Conservation (phyloP, 2,329 filamentous ascomycete species). For the Colletotrichum tanaceti region DNA sequence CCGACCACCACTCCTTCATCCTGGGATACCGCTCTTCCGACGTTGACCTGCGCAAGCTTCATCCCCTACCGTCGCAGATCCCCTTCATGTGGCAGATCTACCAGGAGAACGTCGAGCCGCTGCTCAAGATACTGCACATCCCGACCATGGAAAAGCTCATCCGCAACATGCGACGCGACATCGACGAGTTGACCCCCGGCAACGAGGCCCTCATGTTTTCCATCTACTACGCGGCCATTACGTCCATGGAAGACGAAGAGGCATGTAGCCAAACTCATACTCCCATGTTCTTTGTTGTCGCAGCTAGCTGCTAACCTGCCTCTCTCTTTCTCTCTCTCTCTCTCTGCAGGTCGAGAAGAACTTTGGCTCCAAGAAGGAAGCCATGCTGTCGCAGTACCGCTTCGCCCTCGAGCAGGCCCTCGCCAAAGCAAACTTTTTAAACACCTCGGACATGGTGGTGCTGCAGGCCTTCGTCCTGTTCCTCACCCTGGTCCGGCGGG, state of each 20-base stretch:
- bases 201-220: slow-evolving; percentile 74
- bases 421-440: slow-evolving; percentile 68
- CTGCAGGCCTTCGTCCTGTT: slow-evolving; percentile 70
- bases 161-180: slow-evolving; percentile 68
- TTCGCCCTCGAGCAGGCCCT: slow-evolving; percentile 68
- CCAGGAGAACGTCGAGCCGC: slow-evolving; percentile 78
- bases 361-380: slow-evolving; percentile 57
- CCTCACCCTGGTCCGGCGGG: slow-evolving; percentile 59
- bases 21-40: slow-evolving; percentile 79
- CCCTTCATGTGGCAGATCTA: slow-evolving; percentile 77
- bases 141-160: slow-evolving; percentile 73
- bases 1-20: slow-evolving; percentile 77
- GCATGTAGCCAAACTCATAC: slow-evolving; percentile 49
- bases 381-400: slow-evolving; percentile 61
- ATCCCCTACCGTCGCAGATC: slow-evolving; percentile 74
- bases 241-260: slow-evolving; percentile 70
- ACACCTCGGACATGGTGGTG: slow-evolving; percentile 66
- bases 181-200: slow-evolving; percentile 66
- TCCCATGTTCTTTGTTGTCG: no score
- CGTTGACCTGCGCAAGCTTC: slow-evolving; percentile 72
- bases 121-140: slow-evolving; percentile 78
- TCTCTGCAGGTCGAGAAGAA: slow-evolving; percentile 50
- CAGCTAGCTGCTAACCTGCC: no score
- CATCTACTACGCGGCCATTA: slow-evolving; percentile 69
- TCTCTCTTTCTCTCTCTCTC: not conserved